phyloP scores from a whole-genome alignment of 2,329 filamentous ascomycete genomes.

The Endoconidiophora laricicola region DNA sequence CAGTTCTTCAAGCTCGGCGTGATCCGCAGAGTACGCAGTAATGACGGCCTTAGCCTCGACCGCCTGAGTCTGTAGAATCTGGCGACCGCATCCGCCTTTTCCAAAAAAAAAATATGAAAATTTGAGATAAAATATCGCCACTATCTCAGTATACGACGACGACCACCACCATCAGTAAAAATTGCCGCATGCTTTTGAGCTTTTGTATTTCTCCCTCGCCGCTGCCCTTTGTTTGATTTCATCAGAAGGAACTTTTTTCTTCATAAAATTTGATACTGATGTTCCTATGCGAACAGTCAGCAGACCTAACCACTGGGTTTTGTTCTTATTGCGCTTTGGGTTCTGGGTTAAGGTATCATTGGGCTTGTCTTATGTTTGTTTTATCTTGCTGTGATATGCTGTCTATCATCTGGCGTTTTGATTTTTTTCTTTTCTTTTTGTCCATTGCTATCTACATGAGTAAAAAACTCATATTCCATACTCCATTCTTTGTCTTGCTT shows the following conservation, averaged over 20 bases:
- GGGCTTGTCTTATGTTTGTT: constrained; percentile 1
- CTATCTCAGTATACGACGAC: neutral
- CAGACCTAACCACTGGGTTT: too few relatives aligned
- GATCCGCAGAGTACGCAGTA: constrained; percentile 54
- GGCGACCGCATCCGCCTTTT: neutral
- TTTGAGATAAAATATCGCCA: neutral
- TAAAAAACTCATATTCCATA: neutral
- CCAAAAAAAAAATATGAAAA: too few relatives aligned
- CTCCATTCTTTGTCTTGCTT: too few relatives aligned
- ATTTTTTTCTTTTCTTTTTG: too few relatives aligned
- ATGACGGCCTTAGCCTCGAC: constrained; percentile 59
- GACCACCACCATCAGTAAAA: neutral
- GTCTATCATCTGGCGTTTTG: neutral
- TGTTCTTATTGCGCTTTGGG: too few relatives aligned
- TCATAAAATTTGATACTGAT: too few relatives aligned
- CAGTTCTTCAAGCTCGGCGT: constrained; percentile 69
- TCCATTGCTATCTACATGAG: too few relatives aligned
- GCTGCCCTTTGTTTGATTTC: too few relatives aligned
- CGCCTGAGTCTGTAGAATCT: constrained; percentile 49
- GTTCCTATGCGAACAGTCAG: too few relatives aligned
- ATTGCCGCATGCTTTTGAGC: neutral
- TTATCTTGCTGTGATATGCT: neutral
- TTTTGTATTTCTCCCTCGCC: too few relatives aligned
- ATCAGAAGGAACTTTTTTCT: too few relatives aligned
- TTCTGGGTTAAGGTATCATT: neutral